Base-by-base conservation (phyloP, 257 asterid genomes). In the Rauvolfia tetraphylla region DNA sequence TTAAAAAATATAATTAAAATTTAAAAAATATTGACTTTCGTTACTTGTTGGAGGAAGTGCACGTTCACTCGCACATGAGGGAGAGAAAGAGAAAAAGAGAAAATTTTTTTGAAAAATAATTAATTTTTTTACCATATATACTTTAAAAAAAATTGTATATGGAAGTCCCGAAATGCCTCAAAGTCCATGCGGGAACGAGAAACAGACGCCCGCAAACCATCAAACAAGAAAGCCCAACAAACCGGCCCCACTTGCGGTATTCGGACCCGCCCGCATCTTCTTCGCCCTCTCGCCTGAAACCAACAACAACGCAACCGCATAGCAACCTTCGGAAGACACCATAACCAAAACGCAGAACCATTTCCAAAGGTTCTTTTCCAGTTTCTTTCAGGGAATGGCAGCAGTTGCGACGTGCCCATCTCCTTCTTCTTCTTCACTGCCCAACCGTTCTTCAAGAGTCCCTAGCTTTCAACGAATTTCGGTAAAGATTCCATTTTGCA, bases 401-500 rank as follows among this genome's bases (percentile, higher is more conserved):
- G 78, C 75, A 41, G 65, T 79, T 23, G 77, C 77, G 38, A 62
- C 79, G 18, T 7, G 56, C 51, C 66, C 53, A 27, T 67, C 42
- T 48, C 54, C 42, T 67, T 54, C 34, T 38, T 74, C 65, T n/a
- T 61, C 73, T 25, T 38, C 25, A 33, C 27, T 62, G 17, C 33
- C 53, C 10, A 69, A 39, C 48, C 56, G 66, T 49, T 76, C 74
- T 23, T 62, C 38, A 49, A 14, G 33, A 2, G 12, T 36, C 20
- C 80, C 57, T 78, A 56, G 75, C 68, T 44, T 78, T 15, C 68
- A 27, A 53, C 73, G 39, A 54, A 72, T 68, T 76, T 83, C 92
- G 34, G 13, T 81, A 31, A 90, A 82, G 69, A 3, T 84, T 72
- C 89, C 85, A 10, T 83, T 85, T 83, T 75, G 76, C 58, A 70